Evolutionary conservation across 768 basidiomycete species (phyloP), one percentile per base, ranked within the genome.

Genomic region (Leucosporidium creatinivorum): DNA sequence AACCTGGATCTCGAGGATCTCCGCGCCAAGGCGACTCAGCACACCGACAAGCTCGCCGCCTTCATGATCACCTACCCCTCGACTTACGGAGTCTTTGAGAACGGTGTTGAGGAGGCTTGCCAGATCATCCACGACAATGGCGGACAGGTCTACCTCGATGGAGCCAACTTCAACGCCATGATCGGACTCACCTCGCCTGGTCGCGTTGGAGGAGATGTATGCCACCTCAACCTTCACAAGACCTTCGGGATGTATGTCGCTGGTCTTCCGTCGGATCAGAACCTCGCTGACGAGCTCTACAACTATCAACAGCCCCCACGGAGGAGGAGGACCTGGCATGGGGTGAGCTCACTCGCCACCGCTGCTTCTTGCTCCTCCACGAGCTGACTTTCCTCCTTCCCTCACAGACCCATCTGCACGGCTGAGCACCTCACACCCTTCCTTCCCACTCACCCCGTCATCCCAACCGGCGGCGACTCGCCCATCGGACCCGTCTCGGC

Each of bases 181-280:
- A 67, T 74, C 62, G 74, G 74, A 1, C 49, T 75, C 6, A 73
- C 69, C 18, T 58, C 58, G 3, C 77, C 79, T 0, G 91, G 89
- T 1, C 87, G 84, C n/a, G 94, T 92, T 75, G 96, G 96, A 57
- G 94, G 92, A 62, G 96, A 99, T 78, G 93, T 99, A 49, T 96
- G 93, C 77, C 96, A 99, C 78, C 83, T 97, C 81, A 99, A 99
- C 80, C 82, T 98, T 47, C 96, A 99, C 82, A 99, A 98, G 81
- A 94, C 93, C 1, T 96, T 96, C 77, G 88, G 92, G 10, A 97
- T 96, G 88, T 91, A 76, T 65, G 88, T 39, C 10, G 30, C 28
- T 19, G 51, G 61, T 65, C 31, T 23, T 44, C 18, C n/a, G n/a
- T 23, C 28, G 10, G 26, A 64, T 12, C 10, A 23, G 15, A 25